A percentile compares a stretch with the other conserved stretches of the same genome.
These are phyloP conservation scores for Globisporangium rhizosaccharum DNA, from an alignment of 352 stramenopile genomes.

Conservation along the genomic window DNA sequence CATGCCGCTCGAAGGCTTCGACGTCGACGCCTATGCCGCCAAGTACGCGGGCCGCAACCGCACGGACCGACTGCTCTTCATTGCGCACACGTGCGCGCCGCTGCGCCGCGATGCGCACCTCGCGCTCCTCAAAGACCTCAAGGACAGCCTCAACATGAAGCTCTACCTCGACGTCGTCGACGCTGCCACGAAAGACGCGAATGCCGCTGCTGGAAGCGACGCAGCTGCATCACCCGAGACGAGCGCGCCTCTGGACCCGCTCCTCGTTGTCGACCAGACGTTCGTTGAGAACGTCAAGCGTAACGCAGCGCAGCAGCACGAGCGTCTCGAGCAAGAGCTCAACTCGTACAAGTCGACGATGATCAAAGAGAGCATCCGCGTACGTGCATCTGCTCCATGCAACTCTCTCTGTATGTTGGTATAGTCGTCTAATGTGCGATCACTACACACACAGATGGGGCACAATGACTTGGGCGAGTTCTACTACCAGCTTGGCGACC, in stretches of 20 bases:
- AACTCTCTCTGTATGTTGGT: not conserved
- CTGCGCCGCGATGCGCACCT: constrained; percentile 47
- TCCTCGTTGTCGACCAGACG: constrained; percentile 29
- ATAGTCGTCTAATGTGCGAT: not conserved
- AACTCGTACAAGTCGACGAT: constrained; percentile 90
- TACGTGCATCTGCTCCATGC: constrained; percentile 15
- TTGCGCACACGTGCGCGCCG: constrained; percentile 36
- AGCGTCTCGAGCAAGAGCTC: constrained; percentile 82
- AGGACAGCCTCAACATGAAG: constrained; percentile 59
- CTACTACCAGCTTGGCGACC: constrained; percentile 80
- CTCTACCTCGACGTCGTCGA: constrained; percentile 61
- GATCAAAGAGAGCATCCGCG: constrained; percentile 90
- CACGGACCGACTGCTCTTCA: constrained; percentile 68
- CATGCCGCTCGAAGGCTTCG: constrained; percentile 48
- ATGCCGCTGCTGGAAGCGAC: not conserved
- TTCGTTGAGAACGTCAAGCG: constrained; percentile 65
- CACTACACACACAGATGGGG: constrained; percentile 49
- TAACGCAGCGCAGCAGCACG: constrained; percentile 61
- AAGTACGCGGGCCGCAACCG: constrained; percentile 83
- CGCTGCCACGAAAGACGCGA: constrained; percentile 21
- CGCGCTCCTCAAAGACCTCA: constrained; percentile 56
- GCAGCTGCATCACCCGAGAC: constrained; percentile 19
- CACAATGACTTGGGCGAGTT: constrained; percentile 86
- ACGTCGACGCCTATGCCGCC: constrained; percentile 75
- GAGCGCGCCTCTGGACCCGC: constrained; percentile 2